Percentiles rank a stretch among this genome's conserved stretches.
Evolutionary conservation across 2,329 filamentous ascomycete genomes (phyloP).

Genomic region (Aspergillus bombycis): DNA sequence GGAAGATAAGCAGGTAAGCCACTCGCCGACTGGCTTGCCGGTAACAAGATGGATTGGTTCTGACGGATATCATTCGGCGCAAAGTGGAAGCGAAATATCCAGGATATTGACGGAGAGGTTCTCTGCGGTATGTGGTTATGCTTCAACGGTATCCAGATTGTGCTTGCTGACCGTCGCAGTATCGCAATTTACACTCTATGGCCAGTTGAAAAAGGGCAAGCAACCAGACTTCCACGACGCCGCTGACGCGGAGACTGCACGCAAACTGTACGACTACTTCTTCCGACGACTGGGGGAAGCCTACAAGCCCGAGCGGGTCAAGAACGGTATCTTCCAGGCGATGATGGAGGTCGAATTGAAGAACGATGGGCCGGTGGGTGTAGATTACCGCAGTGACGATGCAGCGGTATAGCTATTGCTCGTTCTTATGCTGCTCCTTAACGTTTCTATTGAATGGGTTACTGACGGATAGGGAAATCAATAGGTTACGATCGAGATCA

Average conservation of each 20-base stretch:
- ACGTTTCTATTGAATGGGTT: conserved; percentile 9
- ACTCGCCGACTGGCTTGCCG: background rate
- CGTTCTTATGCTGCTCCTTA: conserved; percentile 25
- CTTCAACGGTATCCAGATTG: background rate
- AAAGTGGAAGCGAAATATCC: conserved; percentile 88
- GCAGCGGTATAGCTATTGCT: conserved; percentile 55
- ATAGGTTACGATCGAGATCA: conserved; percentile 51
- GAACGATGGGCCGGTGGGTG: conserved; percentile 77
- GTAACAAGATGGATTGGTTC: background rate
- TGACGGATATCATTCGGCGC: conserved; percentile 6
- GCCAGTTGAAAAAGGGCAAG: conserved; percentile 90
- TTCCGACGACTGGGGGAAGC: conserved; percentile 72
- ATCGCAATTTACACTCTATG: conserved; percentile 93
- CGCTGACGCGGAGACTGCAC: conserved; percentile 75
- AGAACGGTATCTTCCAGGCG: conserved; percentile 95
- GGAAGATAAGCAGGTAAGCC: conserved; percentile 63
- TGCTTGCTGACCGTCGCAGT: conserved; percentile 56
- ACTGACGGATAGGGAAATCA: conserved; percentile 11
- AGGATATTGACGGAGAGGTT: conserved; percentile 86
- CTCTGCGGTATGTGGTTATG: conserved; percentile 73
- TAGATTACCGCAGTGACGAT: conserved; percentile 60
- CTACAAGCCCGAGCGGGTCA: conserved; percentile 75
- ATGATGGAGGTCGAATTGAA: conserved; percentile 98
- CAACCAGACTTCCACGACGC: conserved; percentile 96
- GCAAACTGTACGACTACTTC: conserved; percentile 81